These are phyloP conservation scores for Leccinum longicurvipes DNA, from an alignment of 768 basidiomycete genomes.

Conservation along the genomic window DNA sequence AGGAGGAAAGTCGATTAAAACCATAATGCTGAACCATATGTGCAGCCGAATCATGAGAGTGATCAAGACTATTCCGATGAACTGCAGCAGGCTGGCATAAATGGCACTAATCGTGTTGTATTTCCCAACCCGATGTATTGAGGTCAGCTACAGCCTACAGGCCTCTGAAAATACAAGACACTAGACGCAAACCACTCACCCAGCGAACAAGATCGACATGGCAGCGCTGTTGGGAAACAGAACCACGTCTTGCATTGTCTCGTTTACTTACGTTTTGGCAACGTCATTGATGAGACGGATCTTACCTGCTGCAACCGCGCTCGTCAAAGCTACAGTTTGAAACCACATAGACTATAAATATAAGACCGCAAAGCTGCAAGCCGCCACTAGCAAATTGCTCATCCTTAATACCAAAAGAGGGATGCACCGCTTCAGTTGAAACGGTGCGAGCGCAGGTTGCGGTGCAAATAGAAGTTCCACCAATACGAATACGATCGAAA, in stretches of 20 bases:
- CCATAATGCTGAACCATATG: slow-evolving; percentile 51
- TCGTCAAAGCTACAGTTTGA: slow-evolving; percentile 70
- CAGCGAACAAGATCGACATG: slow-evolving; percentile 49
- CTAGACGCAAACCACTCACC: slow-evolving; percentile 25
- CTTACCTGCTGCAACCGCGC: slow-evolving; percentile 61
- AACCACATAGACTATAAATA: slow-evolving; percentile 86
- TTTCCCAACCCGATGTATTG: slow-evolving; percentile 52
- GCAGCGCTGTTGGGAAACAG: slow-evolving; percentile 48
- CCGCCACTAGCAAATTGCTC: slow-evolving; percentile 70
- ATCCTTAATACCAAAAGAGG: slow-evolving; percentile 72
- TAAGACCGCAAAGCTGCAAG: slow-evolving; percentile 71
- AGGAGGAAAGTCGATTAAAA: slow-evolving; percentile 3
- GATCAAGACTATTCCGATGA: slow-evolving; percentile 42
- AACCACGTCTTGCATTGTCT: slow-evolving; percentile 42
- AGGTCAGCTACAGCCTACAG: slow-evolving; percentile 43
- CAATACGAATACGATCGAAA: slow-evolving; percentile 52
- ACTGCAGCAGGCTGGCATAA: slow-evolving; percentile 50
- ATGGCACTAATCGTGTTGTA: slow-evolving; percentile 47
- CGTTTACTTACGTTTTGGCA: neutral
- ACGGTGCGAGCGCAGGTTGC: slow-evolving; percentile 72
- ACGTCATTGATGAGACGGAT: slow-evolving; percentile 1
- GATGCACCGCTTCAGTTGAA: slow-evolving; percentile 58
- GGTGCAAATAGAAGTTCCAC: slow-evolving; percentile 60
- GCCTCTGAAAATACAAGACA: neutral
- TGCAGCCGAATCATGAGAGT: slow-evolving; percentile 39